phyloP scores from a whole-genome alignment of 148 eudicot species.

The Cornus controversa region DNA sequence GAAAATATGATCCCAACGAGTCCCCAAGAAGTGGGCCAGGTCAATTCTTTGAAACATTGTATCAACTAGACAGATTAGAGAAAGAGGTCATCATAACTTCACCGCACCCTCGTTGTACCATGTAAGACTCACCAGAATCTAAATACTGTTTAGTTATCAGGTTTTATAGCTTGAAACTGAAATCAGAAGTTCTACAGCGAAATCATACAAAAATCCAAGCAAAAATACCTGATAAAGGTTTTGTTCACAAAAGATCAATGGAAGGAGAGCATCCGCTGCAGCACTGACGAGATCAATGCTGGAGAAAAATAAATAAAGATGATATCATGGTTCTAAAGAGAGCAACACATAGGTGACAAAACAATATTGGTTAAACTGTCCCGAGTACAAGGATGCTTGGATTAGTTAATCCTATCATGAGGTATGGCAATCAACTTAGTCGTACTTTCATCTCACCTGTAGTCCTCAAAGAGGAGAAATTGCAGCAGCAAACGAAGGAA shows the following conservation, averaged over 20 bases:
- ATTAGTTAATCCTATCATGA: neutral
- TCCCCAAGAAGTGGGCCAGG: neutral
- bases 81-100: neutral
- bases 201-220: neutral
- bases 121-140: neutral
- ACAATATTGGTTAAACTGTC: neutral
- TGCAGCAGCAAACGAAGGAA: slow-evolving; percentile 78
- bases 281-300: slow-evolving; percentile 66
- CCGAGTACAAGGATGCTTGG: neutral
- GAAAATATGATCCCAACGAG: neutral
- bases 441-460: slow-evolving; percentile 48
- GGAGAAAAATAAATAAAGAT: neutral
- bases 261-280: slow-evolving; percentile 96
- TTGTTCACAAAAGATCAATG: slow-evolving; percentile 88
- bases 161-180: neutral
- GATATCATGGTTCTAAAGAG: neutral
- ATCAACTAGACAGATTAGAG: neutral
- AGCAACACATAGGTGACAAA: neutral
- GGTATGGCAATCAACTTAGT: neutral
- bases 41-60: neutral
- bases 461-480: slow-evolving; percentile 87
- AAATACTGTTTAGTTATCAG: neutral
- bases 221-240: slow-evolving; percentile 71
- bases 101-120: neutral
- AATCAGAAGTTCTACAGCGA: neutral